Percentiles rank a stretch among this genome's conserved stretches.
Evolutionary conservation across 176 grass and related monocot species (phyloP).

Genomic region (Pontederia crassipes): DNA sequence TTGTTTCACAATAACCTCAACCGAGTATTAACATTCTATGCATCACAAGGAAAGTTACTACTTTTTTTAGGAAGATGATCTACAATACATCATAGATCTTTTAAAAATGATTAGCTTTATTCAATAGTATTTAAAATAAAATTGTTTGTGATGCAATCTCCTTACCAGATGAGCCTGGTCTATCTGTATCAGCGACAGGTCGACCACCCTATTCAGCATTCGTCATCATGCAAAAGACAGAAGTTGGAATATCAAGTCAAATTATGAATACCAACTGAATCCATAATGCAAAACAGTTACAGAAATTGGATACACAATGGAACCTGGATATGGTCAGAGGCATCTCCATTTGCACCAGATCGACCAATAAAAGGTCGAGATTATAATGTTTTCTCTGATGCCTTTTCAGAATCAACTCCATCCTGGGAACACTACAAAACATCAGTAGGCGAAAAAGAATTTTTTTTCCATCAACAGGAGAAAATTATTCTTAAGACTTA

Average conservation of each 20-base stretch:
- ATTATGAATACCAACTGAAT: neutral
- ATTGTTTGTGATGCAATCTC: neutral
- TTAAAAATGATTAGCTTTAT: too few relatives aligned
- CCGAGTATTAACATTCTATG: neutral
- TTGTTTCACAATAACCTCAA: slow-evolving; percentile 6
- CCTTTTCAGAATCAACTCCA: slow-evolving; percentile 58
- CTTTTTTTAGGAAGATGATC: too few relatives aligned
- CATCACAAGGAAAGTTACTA: neutral
- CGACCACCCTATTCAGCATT: slow-evolving; percentile 46
- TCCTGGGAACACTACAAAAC: slow-evolving; percentile 34
- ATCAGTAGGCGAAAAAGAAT: neutral
- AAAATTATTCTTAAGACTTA: neutral
- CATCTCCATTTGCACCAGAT: slow-evolving; percentile 66
- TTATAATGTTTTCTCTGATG: slow-evolving; percentile 65
- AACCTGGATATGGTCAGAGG: slow-evolving; percentile 78
- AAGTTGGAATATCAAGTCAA: neutral
- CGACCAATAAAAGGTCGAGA: slow-evolving; percentile 55
- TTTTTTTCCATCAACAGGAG: neutral
- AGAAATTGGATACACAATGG: slow-evolving; percentile 10
- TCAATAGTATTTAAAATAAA: neutral
- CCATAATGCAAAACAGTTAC: neutral
- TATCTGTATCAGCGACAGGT: slow-evolving; percentile 54
- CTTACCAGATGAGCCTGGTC: slow-evolving; percentile 78
- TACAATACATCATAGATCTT: too few relatives aligned
- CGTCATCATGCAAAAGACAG: neutral